Evolutionary conservation across 2,329 filamentous ascomycete species (phyloP).

Genomic region (Dothiorella sarmentorum): DNA sequence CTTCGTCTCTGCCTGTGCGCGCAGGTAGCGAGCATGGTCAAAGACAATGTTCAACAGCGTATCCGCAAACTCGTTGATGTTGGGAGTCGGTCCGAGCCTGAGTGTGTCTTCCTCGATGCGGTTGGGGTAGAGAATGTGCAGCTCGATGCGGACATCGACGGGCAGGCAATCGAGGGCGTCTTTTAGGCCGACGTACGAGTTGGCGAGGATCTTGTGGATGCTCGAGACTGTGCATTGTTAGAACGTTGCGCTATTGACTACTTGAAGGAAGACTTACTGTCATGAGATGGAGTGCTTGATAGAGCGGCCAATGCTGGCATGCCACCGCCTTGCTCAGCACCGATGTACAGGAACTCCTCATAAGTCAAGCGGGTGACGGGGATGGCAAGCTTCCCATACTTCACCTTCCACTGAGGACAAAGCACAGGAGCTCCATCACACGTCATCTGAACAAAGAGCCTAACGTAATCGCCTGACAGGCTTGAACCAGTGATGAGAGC

Average conservation of each 20-base stretch:
- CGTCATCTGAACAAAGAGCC: slow-evolving; percentile 88
- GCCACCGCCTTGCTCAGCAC: slow-evolving; percentile 30
- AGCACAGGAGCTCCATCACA: slow-evolving; percentile 82
- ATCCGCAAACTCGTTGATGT: slow-evolving; percentile 86
- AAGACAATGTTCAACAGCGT: slow-evolving; percentile 82
- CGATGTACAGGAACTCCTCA: slow-evolving; percentile 61
- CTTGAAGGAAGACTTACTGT: slow-evolving; percentile 21
- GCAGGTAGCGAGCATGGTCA: slow-evolving; percentile 73
- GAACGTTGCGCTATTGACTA: not conserved
- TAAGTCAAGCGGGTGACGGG: slow-evolving; percentile 76
- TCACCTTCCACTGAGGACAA: slow-evolving; percentile 79
- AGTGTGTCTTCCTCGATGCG: slow-evolving; percentile 66
- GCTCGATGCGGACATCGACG: slow-evolving; percentile 76
- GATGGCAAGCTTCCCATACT: slow-evolving; percentile 72
- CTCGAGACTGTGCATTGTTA: slow-evolving; percentile 42
- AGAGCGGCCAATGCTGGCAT: slow-evolving; percentile 27
- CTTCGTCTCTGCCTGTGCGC: slow-evolving; percentile 60
- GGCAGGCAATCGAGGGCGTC: slow-evolving; percentile 75
- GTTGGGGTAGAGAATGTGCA: slow-evolving; percentile 88
- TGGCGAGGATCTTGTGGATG: slow-evolving; percentile 68
- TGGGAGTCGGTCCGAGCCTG: slow-evolving; percentile 68
- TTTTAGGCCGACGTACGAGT: slow-evolving; percentile 73
- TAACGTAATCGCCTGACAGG: slow-evolving; percentile 90
- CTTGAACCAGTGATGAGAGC: slow-evolving; percentile 93
- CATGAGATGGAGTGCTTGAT: slow-evolving; percentile 27